These are phyloP conservation scores for Fusarium sulawesiense DNA, from an alignment of 2,329 filamentous ascomycete genomes.

Conservation along the genomic window DNA sequence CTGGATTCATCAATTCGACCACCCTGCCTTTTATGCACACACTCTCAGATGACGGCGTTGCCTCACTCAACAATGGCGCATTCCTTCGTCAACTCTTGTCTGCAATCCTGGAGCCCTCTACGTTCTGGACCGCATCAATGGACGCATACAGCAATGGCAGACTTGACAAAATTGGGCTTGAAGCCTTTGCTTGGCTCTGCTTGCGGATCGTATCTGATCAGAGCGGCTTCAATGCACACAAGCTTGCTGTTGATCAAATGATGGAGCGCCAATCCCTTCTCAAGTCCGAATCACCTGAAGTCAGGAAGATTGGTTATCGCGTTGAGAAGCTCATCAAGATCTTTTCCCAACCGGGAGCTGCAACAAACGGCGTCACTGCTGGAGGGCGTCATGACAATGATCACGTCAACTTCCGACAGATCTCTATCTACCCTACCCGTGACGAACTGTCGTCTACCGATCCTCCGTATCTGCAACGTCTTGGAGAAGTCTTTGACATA, in stretches of 20 bases:
- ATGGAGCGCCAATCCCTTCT: conserved; percentile 45
- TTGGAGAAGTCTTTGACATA: conserved; percentile 60
- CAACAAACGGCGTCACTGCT: conserved; percentile 49
- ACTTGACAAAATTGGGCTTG: conserved; percentile 49
- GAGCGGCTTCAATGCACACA: conserved; percentile 28
- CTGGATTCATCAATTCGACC: conserved; percentile 46
- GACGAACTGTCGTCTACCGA: conserved; percentile 70
- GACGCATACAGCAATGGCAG: conserved; percentile 42
- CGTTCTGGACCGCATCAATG: conserved; percentile 64
- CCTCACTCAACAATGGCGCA: conserved; percentile 33
- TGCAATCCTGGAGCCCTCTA: conserved; percentile 62
- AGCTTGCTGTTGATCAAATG: conserved; percentile 39
- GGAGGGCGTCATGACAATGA: conserved; percentile 83
- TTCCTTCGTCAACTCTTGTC: conserved; percentile 52
- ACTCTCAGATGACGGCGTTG: conserved; percentile 26
- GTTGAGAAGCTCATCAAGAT: conserved; percentile 54
- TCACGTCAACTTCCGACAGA: conserved; percentile 67
- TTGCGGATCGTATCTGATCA: conserved; percentile 55
- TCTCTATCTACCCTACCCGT: conserved; percentile 72
- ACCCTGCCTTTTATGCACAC: conserved; percentile 26
- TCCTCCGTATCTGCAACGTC: conserved; percentile 65
- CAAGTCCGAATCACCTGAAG: conserved; percentile 37
- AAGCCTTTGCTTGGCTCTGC: conserved; percentile 61
- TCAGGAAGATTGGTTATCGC: conserved; percentile 48
- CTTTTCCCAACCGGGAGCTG: conserved; percentile 20